Evolutionary conservation across 352 stramenopile genomes (phyloP).

Genomic region (Pythium phragmiticola): DNA sequence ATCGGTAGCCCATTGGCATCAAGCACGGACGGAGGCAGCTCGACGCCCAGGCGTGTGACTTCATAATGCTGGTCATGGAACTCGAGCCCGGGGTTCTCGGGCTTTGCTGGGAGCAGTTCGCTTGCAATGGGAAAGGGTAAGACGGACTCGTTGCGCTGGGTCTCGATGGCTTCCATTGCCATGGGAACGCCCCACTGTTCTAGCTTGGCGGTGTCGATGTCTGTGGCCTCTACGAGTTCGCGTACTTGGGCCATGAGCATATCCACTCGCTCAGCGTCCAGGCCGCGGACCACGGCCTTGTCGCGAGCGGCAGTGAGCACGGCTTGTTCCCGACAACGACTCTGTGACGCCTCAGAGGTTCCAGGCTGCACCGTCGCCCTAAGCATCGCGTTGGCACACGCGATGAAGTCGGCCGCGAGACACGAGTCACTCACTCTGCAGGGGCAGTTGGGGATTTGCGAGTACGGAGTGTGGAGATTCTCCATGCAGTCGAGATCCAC

Average conservation of each 20-base stretch:
- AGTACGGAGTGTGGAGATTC: constrained; percentile 38
- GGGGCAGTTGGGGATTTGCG: constrained; percentile 36
- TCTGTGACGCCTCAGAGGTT: not conserved
- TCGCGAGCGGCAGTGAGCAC: not conserved
- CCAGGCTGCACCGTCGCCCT: constrained; percentile 15
- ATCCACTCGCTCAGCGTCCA: not conserved
- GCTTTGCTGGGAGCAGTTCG: constrained; percentile 30
- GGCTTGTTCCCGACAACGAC: not conserved
- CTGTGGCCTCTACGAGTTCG: constrained; percentile 1
- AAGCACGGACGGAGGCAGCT: constrained; percentile 35
- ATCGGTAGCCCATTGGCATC: constrained; percentile 39
- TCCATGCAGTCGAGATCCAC: constrained; percentile 35
- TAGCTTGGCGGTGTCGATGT: constrained; percentile 6
- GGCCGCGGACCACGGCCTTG: constrained; percentile 16
- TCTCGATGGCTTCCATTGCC: constrained; percentile 4
- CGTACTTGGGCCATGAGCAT: constrained; percentile 1
- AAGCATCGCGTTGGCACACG: constrained; percentile 38
- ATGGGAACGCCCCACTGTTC: constrained; percentile 9
- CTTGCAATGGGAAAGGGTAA: constrained; percentile 2
- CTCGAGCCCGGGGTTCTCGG: constrained; percentile 22
- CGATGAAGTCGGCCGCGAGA: constrained; percentile 45
- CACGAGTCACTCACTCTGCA: constrained; percentile 52
- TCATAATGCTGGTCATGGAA: constrained; percentile 37
- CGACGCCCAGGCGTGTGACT: constrained; percentile 35
- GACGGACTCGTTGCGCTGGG: not conserved